These are phyloP conservation scores for Dactylella cylindrospora DNA, from an alignment of 2,329 filamentous ascomycete species.

Conservation along the genomic window DNA sequence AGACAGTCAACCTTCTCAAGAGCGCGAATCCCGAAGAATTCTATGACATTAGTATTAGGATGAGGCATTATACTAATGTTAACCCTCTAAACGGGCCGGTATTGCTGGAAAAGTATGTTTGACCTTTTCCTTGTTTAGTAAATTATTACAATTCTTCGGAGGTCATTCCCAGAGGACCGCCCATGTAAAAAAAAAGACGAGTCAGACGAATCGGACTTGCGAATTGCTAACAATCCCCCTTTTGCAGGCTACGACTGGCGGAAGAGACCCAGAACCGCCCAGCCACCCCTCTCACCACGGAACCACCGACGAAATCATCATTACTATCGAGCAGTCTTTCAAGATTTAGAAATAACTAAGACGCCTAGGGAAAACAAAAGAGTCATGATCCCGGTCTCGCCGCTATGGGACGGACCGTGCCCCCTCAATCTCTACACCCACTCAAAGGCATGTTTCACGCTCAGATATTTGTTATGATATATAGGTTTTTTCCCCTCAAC, in stretches of 20 bases:
- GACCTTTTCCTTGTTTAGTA: neutral
- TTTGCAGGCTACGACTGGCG: slow-evolving; percentile 31
- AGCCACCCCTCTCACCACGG: slow-evolving; percentile 18
- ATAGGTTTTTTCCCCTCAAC: slow-evolving; percentile 5
- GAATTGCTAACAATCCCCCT: slow-evolving; percentile 13
- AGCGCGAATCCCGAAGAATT: slow-evolving; percentile 93
- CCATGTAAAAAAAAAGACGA: no score
- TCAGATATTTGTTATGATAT: slow-evolving; percentile 25
- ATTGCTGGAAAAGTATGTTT: slow-evolving; percentile 80
- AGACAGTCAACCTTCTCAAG: slow-evolving; percentile 82
- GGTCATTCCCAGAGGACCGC: no score
- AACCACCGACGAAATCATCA: slow-evolving; percentile 19
- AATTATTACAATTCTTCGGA: no score
- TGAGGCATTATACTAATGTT: slow-evolving; percentile 91
- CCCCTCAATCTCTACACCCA: no score
- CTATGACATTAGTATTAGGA: slow-evolving; percentile 84
- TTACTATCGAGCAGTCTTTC: slow-evolving; percentile 33
- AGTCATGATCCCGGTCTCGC: slow-evolving; percentile 10
- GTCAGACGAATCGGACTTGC: no score
- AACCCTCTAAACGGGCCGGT: slow-evolving; percentile 86
- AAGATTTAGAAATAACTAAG: slow-evolving; percentile 29
- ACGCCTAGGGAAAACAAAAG: neutral
- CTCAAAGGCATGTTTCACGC: slow-evolving; percentile 43
- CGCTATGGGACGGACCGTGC: slow-evolving; percentile 42
- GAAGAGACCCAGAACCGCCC: slow-evolving; percentile 26